These are phyloP conservation scores for Macadamia integrifolia DNA, from an alignment of 164 flowering plant species.

Conservation along the genomic window DNA sequence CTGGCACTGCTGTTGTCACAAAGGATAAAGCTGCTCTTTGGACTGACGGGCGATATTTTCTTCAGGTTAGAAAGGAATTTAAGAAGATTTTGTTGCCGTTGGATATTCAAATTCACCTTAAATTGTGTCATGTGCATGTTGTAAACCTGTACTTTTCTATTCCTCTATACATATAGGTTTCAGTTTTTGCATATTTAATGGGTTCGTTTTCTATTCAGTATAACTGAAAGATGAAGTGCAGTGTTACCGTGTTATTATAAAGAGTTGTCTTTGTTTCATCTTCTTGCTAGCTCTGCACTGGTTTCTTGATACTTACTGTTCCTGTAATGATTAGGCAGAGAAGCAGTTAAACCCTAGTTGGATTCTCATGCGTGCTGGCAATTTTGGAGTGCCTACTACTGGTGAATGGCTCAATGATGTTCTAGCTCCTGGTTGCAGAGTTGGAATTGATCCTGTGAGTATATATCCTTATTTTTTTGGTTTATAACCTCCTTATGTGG, in stretches of 20 bases:
- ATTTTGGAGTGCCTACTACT: slow-evolving; percentile 75
- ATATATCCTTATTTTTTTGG: not conserved
- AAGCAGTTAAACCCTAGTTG: slow-evolving; percentile 79
- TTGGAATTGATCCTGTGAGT: slow-evolving; percentile 97
- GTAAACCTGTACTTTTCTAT: not conserved
- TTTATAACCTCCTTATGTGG: no score
- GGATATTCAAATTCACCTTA: not conserved
- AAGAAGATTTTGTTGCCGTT: not conserved
- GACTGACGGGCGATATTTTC: slow-evolving; percentile 98
- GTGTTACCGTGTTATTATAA: no score
- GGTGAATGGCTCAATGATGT: slow-evolving; percentile 91
- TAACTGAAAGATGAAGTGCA: no score
- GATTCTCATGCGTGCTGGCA: slow-evolving; percentile 93
- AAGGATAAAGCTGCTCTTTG: slow-evolving; percentile 94
- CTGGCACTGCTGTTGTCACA: slow-evolving; percentile 95
- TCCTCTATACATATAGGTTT: no score
- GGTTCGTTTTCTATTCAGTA: no score
- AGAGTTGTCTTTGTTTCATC: no score
- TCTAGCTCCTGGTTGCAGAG: slow-evolving; percentile 74
- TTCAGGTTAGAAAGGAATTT: slow-evolving; percentile 53
- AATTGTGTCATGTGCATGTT: not conserved
- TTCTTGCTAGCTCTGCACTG: no score
- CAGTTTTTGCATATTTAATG: no score
- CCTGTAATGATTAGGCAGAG: slow-evolving; percentile 59
- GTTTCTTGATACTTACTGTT: slow-evolving; percentile 3